phyloP scores from a whole-genome alignment of 345 rosid genomes.

The Raphanus raphanistrum region DNA sequence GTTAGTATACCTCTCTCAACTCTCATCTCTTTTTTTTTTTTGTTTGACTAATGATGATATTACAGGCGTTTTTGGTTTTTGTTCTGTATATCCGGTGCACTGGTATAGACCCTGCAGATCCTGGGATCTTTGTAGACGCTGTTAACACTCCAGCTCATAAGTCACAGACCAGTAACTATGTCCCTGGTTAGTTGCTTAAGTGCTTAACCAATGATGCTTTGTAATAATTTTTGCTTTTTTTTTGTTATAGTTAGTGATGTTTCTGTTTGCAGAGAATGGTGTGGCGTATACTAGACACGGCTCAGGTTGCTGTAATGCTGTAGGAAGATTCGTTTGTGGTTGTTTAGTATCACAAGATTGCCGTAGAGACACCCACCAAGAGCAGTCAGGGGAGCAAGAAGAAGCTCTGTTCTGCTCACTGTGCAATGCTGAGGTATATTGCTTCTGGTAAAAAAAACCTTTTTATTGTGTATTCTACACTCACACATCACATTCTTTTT shows the following conservation, averaged over 20 bases:
- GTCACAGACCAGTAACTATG: constrained; percentile 45
- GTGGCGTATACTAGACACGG: constrained; percentile 43
- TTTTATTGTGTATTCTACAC: constrained; percentile 1
- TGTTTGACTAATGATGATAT: not conserved
- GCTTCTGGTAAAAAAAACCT: constrained; percentile 1
- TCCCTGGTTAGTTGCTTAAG: constrained; percentile 7
- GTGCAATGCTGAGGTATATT: constrained; percentile 85
- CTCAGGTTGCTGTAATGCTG: constrained; percentile 49
- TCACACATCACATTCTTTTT: not conserved
- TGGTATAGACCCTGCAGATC: constrained; percentile 95
- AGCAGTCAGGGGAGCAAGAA: constrained; percentile 53
- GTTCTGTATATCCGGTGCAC: constrained; percentile 80
- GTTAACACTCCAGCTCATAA: constrained; percentile 54
- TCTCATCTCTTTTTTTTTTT: constrained; percentile 1
- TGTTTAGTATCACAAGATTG: constrained; percentile 69
- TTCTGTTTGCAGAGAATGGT: constrained; percentile 48
- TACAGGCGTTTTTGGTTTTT: constrained; percentile 73
- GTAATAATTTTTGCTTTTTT: not conserved
- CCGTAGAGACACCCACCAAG: constrained; percentile 56
- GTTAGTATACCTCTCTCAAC: not conserved
- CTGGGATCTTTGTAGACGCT: constrained; percentile 67
- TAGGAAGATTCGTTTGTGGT: constrained; percentile 63
- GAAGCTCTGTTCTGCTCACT: constrained; percentile 85
- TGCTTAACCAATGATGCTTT: not conserved
- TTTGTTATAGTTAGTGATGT: not conserved